Percentiles rank a stretch among this genome's conserved stretches.
Conservation (phyloP, 108 stramenopile genomes). For the Pelagomonas calceolata region DNA sequence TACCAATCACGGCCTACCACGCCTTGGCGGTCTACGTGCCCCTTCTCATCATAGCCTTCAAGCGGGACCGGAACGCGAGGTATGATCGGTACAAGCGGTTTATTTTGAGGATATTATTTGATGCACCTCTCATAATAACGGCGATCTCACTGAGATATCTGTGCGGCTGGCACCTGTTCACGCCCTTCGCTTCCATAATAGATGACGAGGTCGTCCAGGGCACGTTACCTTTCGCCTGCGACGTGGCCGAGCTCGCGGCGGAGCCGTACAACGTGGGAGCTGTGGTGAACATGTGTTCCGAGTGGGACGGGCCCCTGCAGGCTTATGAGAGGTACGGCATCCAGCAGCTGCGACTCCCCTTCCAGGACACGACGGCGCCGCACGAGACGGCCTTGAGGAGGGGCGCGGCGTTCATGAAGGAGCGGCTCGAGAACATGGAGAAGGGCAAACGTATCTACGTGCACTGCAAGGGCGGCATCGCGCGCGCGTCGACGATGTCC, state of each 20-base stretch:
- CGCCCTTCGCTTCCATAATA: neutral
- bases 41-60: neutral
- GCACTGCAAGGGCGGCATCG: slow-evolving; percentile 17
- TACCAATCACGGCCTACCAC: neutral
- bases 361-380: slow-evolving; percentile 6
- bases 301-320: slow-evolving; percentile 2
- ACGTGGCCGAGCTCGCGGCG: neutral
- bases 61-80: neutral
- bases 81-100: neutral
- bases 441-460: slow-evolving; percentile 1
- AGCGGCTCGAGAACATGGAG: neutral
- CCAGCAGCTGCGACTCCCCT: slow-evolving; percentile 3
- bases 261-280: slow-evolving; percentile 6
- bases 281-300: slow-evolving; percentile 17
- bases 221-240: slow-evolving; percentile 1
- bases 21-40: slow-evolving; percentile 1
- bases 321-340: slow-evolving; percentile 1
- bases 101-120: neutral
- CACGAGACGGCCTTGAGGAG: neutral
- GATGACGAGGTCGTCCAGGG: slow-evolving; percentile 8
- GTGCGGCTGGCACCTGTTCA: neutral
- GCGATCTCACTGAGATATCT: neutral
- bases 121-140: neutral
- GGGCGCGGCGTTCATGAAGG: slow-evolving; percentile 2
- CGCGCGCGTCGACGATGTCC: slow-evolving; percentile 2